These are phyloP conservation scores for Fusarium poae DNA, from an alignment of 2,329 filamentous ascomycete species.

Conservation along the genomic window DNA sequence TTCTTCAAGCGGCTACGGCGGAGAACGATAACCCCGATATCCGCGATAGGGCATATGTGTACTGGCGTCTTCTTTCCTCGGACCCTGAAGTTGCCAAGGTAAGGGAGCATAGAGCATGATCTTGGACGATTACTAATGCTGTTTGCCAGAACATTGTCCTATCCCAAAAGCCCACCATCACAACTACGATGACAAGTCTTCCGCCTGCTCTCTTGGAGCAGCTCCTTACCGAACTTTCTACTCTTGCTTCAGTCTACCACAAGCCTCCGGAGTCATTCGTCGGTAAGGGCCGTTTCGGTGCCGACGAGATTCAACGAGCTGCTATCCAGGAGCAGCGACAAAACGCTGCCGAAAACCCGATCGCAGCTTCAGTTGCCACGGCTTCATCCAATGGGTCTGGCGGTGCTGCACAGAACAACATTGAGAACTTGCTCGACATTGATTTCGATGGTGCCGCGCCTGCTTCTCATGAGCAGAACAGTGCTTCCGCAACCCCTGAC, in stretches of 20 bases:
- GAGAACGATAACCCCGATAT: constrained; percentile 99
- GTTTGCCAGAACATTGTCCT: constrained; percentile 78
- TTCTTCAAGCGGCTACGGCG: constrained; percentile 90
- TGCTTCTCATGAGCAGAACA: constrained; percentile 78
- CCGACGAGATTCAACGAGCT: constrained; percentile 92
- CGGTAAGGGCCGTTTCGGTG: constrained; percentile 92
- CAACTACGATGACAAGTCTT: constrained; percentile 91
- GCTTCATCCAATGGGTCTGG: constrained; percentile 75
- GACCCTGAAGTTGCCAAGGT: constrained; percentile 92
- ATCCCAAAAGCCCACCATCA: constrained; percentile 93
- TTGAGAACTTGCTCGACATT: constrained; percentile 95
- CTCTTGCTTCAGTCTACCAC: constrained; percentile 97
- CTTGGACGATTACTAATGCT: constrained; percentile 6
- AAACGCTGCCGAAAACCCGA: constrained; percentile 92
- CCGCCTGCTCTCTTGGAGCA: constrained; percentile 87
- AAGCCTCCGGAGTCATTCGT: constrained; percentile 98
- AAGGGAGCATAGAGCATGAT: constrained; percentile 39
- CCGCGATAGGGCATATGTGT: constrained; percentile 95
- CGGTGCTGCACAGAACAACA: constrained; percentile 74
- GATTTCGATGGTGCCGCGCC: constrained; percentile 95
- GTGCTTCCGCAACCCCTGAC: constrained; percentile 73
- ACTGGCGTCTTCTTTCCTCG: constrained; percentile 95
- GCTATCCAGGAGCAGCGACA: constrained; percentile 97
- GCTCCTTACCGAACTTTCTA: constrained; percentile 91
- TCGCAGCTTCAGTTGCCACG: constrained; percentile 84